Evolutionary conservation across 352 stramenopile genomes (phyloP).

Genomic region (Pythium pyrilobum): DNA sequence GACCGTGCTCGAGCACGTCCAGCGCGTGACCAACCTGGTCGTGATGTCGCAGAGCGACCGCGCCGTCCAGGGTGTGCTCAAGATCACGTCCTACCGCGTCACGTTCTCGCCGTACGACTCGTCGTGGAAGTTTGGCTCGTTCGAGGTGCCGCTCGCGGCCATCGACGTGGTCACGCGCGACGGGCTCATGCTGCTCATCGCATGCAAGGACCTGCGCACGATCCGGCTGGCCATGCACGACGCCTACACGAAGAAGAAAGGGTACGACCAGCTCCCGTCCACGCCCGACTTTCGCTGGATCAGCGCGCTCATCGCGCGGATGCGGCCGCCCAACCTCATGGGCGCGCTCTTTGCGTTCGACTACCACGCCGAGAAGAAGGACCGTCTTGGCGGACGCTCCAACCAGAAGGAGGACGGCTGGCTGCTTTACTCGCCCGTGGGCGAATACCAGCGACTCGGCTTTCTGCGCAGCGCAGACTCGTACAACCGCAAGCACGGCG

Average conservation of each 20-base stretch:
- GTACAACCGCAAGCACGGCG: conserved; percentile 22
- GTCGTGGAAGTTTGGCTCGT: conserved; percentile 81
- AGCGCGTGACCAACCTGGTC: conserved; percentile 83
- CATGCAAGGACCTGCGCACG: conserved; percentile 77
- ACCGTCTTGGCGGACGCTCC: conserved; percentile 15
- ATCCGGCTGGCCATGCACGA: conserved; percentile 82
- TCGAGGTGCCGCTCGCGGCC: conserved; percentile 72
- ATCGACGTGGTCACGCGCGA: conserved; percentile 78
- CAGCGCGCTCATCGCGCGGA: conserved; percentile 68
- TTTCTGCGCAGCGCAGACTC: conserved; percentile 45
- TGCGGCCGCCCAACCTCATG: conserved; percentile 79
- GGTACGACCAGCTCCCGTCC: conserved; percentile 67
- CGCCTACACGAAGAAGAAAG: conserved; percentile 79
- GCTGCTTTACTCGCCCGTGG: conserved; percentile 77
- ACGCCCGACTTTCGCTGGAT: conserved; percentile 78
- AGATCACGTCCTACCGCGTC: conserved; percentile 81
- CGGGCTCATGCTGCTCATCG: conserved; percentile 73
- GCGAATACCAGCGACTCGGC: conserved; percentile 78
- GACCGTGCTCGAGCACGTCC: conserved; percentile 68
- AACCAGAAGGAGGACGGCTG: conserved; percentile 70
- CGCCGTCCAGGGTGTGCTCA: conserved; percentile 77
- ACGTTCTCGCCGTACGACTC: conserved; percentile 82
- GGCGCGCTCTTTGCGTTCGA: conserved; percentile 75
- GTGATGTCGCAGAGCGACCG: conserved; percentile 81
- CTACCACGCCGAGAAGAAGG: conserved; percentile 70